phyloP scores from a whole-genome alignment of 495 filamentous ascomycete genomes.

The Sphaerosporella brunnea region DNA sequence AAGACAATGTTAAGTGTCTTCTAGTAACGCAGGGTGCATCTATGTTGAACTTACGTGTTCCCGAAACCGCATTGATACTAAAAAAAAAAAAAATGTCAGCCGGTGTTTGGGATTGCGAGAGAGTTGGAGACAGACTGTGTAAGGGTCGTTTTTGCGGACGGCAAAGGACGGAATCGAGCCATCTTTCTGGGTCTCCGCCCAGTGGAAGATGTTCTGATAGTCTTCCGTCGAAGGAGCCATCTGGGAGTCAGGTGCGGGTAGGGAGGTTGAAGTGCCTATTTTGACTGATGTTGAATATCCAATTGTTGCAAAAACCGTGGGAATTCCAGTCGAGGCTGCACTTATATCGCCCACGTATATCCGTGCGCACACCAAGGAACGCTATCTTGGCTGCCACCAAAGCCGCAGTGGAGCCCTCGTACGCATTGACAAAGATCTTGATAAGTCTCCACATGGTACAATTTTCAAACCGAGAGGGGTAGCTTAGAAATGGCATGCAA shows the following conservation, averaged over 20 bases:
- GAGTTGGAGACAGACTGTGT: neutral
- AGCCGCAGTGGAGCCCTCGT: too few relatives aligned
- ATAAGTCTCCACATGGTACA: too few relatives aligned
- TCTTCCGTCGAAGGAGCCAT: too few relatives aligned
- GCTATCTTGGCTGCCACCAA: too few relatives aligned
- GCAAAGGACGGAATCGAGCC: conserved; percentile 32
- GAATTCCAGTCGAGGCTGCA: too few relatives aligned
- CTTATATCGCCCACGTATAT: too few relatives aligned
- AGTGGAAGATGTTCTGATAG: conserved; percentile 42
- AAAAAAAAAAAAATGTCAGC: neutral
- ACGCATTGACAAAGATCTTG: too few relatives aligned
- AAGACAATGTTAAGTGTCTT: neutral
- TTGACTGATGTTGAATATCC: too few relatives aligned
- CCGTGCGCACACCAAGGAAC: too few relatives aligned
- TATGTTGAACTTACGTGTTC: neutral
- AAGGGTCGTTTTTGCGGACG: conserved; percentile 2
- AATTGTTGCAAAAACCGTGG: too few relatives aligned
- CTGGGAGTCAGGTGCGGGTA: neutral
- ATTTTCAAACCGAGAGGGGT: too few relatives aligned
- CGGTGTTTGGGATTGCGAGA: neutral
- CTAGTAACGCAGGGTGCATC: neutral
- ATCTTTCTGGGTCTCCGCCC: conserved; percentile 40
- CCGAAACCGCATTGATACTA: conserved; percentile 8
- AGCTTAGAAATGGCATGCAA: too few relatives aligned
- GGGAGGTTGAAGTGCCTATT: neutral